These are phyloP conservation scores for Trypanosoma vivax DNA, from an alignment of 208 protist genomes.

Conservation along the genomic window DNA sequence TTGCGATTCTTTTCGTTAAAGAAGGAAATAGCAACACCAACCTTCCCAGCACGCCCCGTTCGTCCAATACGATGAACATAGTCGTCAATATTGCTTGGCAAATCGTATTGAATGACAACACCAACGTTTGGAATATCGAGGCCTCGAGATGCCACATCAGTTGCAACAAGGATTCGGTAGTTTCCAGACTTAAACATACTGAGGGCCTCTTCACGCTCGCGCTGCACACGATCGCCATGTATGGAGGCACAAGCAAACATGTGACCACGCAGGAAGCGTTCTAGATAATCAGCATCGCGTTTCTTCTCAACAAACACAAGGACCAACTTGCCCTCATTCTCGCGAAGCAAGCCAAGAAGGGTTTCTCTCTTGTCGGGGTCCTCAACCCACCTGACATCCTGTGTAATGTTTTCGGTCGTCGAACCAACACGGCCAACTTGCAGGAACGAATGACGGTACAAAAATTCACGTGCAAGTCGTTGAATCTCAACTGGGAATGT, in stretches of 20 bases:
- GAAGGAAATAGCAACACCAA: conserved; percentile 94
- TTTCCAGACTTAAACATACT: conserved; percentile 85
- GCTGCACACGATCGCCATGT: conserved; percentile 94
- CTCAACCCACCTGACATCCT: conserved; percentile 91
- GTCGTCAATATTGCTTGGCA: conserved; percentile 98
- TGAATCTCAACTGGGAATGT: conserved; percentile 99
- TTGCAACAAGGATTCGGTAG: conserved; percentile 93
- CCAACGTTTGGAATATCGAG: conserved; percentile 97
- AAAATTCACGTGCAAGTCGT: conserved; percentile 96
- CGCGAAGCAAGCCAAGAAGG: conserved; percentile 63
- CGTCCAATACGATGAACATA: conserved; percentile 99
- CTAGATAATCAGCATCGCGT: conserved; percentile 92
- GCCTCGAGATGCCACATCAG: conserved; percentile 96
- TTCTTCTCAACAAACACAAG: conserved; percentile 99
- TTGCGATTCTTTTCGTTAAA: conserved; percentile 93
- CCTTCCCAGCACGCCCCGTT: conserved; percentile 97
- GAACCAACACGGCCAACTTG: conserved; percentile 97
- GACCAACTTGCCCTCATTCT: conserved; percentile 64
- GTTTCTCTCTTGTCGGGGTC: conserved; percentile 74
- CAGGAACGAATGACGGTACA: conserved; percentile 95
- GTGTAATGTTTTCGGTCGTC: conserved; percentile 96
- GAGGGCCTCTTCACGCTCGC: conserved; percentile 89
- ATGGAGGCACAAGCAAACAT: conserved; percentile 91
- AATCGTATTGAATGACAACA: conserved; percentile 98
- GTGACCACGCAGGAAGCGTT: conserved; percentile 87